Evolutionary conservation across 129 eudicot genomes (phyloP).

Genomic region (Pseudognaphalium luteoalbum): DNA sequence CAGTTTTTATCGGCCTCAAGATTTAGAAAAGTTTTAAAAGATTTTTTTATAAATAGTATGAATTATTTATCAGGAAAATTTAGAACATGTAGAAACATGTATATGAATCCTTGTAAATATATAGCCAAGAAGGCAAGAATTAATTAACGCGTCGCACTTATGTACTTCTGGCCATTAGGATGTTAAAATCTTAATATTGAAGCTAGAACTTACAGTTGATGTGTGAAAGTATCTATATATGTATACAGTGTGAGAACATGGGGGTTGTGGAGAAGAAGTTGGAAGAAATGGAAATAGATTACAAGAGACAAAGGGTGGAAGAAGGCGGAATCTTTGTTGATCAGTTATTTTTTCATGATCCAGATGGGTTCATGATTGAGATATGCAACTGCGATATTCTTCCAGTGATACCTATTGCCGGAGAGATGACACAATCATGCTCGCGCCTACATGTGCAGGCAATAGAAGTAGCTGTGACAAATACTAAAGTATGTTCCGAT

Average conservation of each 20-base stretch:
- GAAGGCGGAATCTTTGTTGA: conserved; percentile 87
- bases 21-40: too few species aligned
- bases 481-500: conserved; percentile 28
- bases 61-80: too few species aligned
- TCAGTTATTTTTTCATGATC: conserved; percentile 90
- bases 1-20: too few species aligned
- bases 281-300: conserved; percentile 65
- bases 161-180: too few species aligned
- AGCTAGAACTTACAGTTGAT: background rate
- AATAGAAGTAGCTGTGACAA: conserved; percentile 4
- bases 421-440: conserved; percentile 79
- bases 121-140: too few species aligned
- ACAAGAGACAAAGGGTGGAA: conserved; percentile 65
- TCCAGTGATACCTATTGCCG: conserved; percentile 79
- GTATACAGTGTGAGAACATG: conserved; percentile 85
- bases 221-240: background rate
- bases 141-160: too few species aligned
- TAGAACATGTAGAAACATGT: too few species aligned
- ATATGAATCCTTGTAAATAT: too few species aligned
- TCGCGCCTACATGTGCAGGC: conserved; percentile 49
- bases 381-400: conserved; percentile 92
- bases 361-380: conserved; percentile 96
- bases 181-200: background rate
- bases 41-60: too few species aligned
- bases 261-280: conserved; percentile 84